These are phyloP conservation scores for Candida palmyrensis DNA, from an alignment of 805 yeast species.

Conservation along the genomic window DNA sequence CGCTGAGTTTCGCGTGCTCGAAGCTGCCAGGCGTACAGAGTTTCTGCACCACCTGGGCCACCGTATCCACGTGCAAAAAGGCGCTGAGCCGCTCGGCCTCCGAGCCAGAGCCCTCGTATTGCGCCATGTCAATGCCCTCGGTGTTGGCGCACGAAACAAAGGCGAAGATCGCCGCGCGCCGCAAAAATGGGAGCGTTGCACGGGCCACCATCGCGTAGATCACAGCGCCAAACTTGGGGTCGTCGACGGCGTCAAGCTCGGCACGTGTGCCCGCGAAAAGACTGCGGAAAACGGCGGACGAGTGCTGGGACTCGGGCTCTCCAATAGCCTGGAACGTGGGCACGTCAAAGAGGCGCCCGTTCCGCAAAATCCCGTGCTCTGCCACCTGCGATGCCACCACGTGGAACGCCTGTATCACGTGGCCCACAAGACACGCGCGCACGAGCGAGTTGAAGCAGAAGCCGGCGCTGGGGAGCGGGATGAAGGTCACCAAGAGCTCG, in stretches of 20 bases:
- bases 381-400: constrained; percentile 22
- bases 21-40: constrained; percentile 13
- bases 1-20: constrained; percentile 21
- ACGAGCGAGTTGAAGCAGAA: constrained; percentile 44
- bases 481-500: constrained; percentile 43
- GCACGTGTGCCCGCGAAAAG: constrained; percentile 5
- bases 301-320: constrained; percentile 13
- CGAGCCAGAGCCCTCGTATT: constrained; percentile 16
- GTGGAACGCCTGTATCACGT: constrained; percentile 42
- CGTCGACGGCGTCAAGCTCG: constrained; percentile 11
- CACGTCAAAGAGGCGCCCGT: constrained; percentile 28
- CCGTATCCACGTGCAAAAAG: constrained; percentile 43
- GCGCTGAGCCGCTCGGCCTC: constrained; percentile 55
- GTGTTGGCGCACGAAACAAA: constrained; percentile 47
- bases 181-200: constrained; percentile 56
- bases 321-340: constrained; percentile 24
- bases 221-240: constrained; percentile 33
- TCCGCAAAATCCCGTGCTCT: constrained; percentile 19
- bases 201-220: constrained; percentile 53
- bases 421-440: constrained; percentile 45
- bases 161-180: constrained; percentile 56
- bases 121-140: constrained; percentile 20
- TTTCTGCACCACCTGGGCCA: constrained; percentile 19
- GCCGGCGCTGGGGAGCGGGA: constrained; percentile 44
- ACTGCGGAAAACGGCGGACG: constrained; percentile 19